These are phyloP conservation scores for Eucalyptus dawsonii DNA, from an alignment of 345 rosid genomes.

Conservation along the genomic window DNA sequence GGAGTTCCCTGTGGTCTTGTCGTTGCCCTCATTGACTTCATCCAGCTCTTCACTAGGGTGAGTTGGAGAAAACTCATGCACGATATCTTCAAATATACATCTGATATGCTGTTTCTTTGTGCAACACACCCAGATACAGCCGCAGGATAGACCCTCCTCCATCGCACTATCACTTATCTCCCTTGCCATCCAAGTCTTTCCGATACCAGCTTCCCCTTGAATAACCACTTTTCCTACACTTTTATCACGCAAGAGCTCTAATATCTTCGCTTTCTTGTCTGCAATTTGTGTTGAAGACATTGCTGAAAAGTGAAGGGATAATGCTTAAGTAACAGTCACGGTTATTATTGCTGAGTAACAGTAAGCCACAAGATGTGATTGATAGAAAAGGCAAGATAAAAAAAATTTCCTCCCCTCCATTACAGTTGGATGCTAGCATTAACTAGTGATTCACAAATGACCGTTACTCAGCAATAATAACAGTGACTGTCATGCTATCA, in stretches of 20 bases:
- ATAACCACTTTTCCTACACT: background rate
- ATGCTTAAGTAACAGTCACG: too few species aligned
- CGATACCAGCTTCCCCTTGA: constrained; percentile 23
- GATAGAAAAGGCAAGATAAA: too few species aligned
- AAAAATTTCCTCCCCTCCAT: too few species aligned
- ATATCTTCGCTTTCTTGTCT: background rate
- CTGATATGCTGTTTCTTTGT: background rate
- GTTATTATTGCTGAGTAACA: too few species aligned
- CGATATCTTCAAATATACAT: constrained; percentile 19
- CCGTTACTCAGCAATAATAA: too few species aligned
- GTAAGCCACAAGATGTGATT: too few species aligned
- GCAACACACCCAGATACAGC: constrained; percentile 20
- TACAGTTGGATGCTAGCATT: too few species aligned
- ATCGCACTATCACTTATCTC: background rate
- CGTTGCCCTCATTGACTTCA: background rate
- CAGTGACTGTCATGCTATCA: too few species aligned
- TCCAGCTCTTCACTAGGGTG: constrained; percentile 9
- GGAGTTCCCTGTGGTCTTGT: background rate
- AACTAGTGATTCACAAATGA: too few species aligned
- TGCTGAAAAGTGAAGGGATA: background rate
- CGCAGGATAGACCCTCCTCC: background rate
- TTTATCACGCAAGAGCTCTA: background rate
- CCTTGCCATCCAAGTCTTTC: constrained; percentile 41
- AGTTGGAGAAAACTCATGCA: constrained; percentile 15
- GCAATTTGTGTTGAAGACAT: background rate